phyloP scores from a whole-genome alignment of 371 early-diverging fungal genomes.

The Batkoa obscura region DNA sequence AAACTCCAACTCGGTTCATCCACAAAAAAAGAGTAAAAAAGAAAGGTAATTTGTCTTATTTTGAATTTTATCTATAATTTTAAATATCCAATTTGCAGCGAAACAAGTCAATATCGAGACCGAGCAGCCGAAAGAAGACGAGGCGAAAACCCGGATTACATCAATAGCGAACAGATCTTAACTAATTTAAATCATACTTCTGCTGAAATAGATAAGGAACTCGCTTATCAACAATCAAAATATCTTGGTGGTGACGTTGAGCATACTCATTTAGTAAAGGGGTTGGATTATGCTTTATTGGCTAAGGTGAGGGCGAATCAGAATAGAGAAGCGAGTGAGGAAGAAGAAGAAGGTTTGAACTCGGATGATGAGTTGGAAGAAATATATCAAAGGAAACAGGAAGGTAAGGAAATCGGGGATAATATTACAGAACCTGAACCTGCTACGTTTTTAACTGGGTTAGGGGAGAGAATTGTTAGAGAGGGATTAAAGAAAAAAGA shows the following conservation, averaged over 20 bases:
- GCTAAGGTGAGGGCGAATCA: slow-evolving; percentile 32
- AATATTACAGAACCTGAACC: slow-evolving; percentile 7
- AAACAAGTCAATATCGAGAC: slow-evolving; percentile 43
- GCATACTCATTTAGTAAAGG: slow-evolving; percentile 83
- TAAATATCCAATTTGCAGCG: slow-evolving; percentile 7
- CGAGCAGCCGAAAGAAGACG: slow-evolving; percentile 72
- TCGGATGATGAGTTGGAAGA: slow-evolving; percentile 9
- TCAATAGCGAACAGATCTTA: slow-evolving; percentile 25
- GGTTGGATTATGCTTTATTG: slow-evolving; percentile 65
- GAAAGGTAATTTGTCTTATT: background rate
- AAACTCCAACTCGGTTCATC: background rate
- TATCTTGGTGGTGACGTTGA: slow-evolving; percentile 69
- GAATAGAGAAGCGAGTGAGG: slow-evolving; percentile 7
- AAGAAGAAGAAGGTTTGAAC: slow-evolving; percentile 10
- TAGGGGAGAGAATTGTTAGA: slow-evolving; percentile 19
- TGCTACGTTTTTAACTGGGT: slow-evolving; percentile 12
- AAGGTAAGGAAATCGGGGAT: background rate
- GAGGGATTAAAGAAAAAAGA: slow-evolving; percentile 14
- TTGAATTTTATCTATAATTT: background rate
- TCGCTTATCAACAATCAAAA: slow-evolving; percentile 34
- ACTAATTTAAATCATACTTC: slow-evolving; percentile 14
- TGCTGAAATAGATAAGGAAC: slow-evolving; percentile 12
- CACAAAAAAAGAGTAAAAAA: background rate
- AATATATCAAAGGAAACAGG: slow-evolving; percentile 8
- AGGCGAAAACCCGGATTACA: slow-evolving; percentile 30